phyloP scores from a whole-genome alignment of 1,139 yeast genomes.

The Taphrina confusa region DNA sequence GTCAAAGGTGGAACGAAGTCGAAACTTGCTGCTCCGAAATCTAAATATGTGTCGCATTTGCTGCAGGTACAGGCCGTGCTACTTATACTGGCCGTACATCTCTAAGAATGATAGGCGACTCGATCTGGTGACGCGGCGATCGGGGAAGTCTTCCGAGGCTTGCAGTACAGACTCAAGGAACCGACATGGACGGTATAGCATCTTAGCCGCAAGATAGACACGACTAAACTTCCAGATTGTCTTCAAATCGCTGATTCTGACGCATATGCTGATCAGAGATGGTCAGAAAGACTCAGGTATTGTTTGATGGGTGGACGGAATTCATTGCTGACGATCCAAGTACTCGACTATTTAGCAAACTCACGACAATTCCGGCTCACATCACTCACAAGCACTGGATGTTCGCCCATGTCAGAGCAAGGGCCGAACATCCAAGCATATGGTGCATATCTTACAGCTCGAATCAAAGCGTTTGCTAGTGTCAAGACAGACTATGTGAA shows the following conservation, averaged over 20 bases:
- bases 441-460: constrained; percentile 65
- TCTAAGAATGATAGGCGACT: constrained; percentile 54
- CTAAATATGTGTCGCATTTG: constrained; percentile 91
- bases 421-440: constrained; percentile 57
- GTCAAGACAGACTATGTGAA: constrained; percentile 77
- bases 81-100: neutral
- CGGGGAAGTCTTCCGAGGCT: constrained; percentile 64
- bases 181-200: constrained; percentile 90
- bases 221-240: constrained; percentile 53
- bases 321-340: constrained; percentile 45
- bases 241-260: constrained; percentile 77
- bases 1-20: constrained; percentile 49
- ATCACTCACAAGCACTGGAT: constrained; percentile 40
- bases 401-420: constrained; percentile 39
- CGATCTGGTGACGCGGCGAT: constrained; percentile 55
- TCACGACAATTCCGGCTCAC: constrained; percentile 62
- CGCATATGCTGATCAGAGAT: constrained; percentile 89
- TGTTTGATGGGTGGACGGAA: neutral
- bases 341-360: constrained; percentile 63
- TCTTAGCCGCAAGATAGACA: too few species aligned
- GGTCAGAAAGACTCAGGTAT: constrained; percentile 62
- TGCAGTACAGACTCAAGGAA: constrained; percentile 66
- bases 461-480: constrained; percentile 67
- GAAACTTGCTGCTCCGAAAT: constrained; percentile 93
- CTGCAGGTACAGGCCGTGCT: constrained; percentile 51